A percentile compares a stretch with the other conserved stretches of the same genome.
phyloP scores from a whole-genome alignment of 1,139 yeast genomes.

The Pichia sp. region DNA sequence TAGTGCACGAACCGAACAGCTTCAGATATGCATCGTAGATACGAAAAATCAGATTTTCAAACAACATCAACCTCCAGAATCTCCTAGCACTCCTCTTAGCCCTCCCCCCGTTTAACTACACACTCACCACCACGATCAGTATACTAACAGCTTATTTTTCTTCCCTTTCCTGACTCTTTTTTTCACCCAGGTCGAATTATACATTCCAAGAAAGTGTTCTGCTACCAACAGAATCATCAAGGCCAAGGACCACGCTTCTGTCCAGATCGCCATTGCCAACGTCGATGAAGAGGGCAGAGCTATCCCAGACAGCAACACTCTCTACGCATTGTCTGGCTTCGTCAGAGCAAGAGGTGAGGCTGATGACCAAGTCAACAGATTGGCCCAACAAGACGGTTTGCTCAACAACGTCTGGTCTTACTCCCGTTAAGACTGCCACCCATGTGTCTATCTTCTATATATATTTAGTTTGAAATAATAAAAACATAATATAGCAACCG shows the following conservation, averaged over 20 bases:
- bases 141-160: slow-evolving; percentile 14
- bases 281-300: slow-evolving; percentile 96
- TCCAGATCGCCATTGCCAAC: slow-evolving; percentile 83
- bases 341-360: slow-evolving; percentile 91
- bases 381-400: slow-evolving; percentile 98
- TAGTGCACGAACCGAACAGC: too few species aligned
- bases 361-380: slow-evolving; percentile 98
- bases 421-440: slow-evolving; percentile 71
- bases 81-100: too few species aligned
- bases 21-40: too few species aligned
- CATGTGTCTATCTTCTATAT: slow-evolving; percentile 1
- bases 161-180: not conserved
- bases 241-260: slow-evolving; percentile 99
- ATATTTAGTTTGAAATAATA: not conserved
- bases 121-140: not conserved
- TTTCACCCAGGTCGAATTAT: slow-evolving; percentile 84
- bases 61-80: too few species aligned
- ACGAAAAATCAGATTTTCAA: too few species aligned
- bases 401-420: slow-evolving; percentile 98
- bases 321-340: slow-evolving; percentile 97
- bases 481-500: not conserved
- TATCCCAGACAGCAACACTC: slow-evolving; percentile 84
- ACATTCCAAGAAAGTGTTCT: slow-evolving; percentile 99
- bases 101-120: not conserved
- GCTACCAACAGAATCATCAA: slow-evolving; percentile 99